Conservation (phyloP, 441 rosid genomes). For the Corymbia citriodora region DNA sequence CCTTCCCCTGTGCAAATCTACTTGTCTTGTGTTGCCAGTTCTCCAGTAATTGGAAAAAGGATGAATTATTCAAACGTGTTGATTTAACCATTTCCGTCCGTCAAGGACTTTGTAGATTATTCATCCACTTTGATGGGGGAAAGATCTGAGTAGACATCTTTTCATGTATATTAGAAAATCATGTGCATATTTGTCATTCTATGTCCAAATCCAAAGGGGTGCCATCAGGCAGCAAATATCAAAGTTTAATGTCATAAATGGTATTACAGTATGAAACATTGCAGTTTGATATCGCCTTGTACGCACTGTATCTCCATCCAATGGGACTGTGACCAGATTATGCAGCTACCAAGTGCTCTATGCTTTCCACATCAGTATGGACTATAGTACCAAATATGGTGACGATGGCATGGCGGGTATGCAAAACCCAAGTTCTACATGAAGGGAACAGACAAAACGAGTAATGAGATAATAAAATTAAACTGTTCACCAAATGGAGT, state of each 20-base stretch:
- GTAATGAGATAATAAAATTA: too few relatives aligned
- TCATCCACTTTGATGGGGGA: not conserved
- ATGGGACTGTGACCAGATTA: not conserved
- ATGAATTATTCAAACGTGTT: too few relatives aligned
- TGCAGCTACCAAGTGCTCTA: not conserved
- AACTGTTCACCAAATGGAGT: too few relatives aligned
- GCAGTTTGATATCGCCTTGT: too few relatives aligned
- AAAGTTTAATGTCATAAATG: not conserved
- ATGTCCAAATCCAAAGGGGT: not conserved
- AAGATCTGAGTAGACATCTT: not conserved
- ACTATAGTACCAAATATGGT: too few relatives aligned
- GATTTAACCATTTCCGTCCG: too few relatives aligned
- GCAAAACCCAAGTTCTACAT: not conserved
- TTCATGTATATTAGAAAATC: not conserved
- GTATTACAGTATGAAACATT: too few relatives aligned
- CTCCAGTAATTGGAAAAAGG: too few relatives aligned
- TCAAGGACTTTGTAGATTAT: not conserved
- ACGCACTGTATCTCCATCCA: too few relatives aligned
- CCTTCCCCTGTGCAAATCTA: not conserved
- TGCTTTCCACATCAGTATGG: too few relatives aligned
- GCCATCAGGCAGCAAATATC: not conserved
- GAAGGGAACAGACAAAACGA: too few relatives aligned
- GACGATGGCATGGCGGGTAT: not conserved
- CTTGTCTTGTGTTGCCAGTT: not conserved
- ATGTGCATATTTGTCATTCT: not conserved